Percentiles rank a stretch among this genome's conserved stretches.
phyloP scores from a whole-genome alignment of 1,139 yeast genomes.

The Lodderomyces parapsilosis region DNA sequence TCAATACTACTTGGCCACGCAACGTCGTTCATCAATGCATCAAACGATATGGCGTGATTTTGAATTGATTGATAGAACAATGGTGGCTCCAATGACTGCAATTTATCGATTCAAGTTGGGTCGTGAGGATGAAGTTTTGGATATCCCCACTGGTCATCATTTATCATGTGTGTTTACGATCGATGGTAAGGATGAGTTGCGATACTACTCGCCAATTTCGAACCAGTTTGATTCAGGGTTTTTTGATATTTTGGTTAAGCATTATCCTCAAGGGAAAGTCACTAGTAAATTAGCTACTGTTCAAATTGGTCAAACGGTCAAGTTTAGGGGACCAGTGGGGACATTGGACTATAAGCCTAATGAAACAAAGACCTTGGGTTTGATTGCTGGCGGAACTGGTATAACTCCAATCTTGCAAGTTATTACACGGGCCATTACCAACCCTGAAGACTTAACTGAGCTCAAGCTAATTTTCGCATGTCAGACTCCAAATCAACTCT shows the following conservation, averaged over 20 bases:
- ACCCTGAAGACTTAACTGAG: conserved; percentile 61
- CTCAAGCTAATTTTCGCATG: conserved; percentile 66
- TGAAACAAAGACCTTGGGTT: conserved; percentile 59
- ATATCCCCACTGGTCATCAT: conserved; percentile 74
- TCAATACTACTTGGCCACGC: conserved; percentile 51
- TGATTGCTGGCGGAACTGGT: conserved; percentile 84
- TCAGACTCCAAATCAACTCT: conserved; percentile 69
- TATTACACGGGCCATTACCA: conserved; percentile 59
- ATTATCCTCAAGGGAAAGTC: conserved; percentile 67
- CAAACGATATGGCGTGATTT: conserved; percentile 58
- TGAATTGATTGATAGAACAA: conserved; percentile 70
- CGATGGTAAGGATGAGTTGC: conserved; percentile 59
- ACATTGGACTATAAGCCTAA: conserved; percentile 60
- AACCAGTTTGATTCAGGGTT: conserved; percentile 69
- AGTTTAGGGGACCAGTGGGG: conserved; percentile 79
- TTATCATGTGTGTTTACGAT: conserved; percentile 58
- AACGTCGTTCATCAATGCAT: conserved; percentile 46
- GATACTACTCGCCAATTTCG: conserved; percentile 76
- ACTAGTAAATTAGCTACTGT: conserved; percentile 63
- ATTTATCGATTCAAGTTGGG: conserved; percentile 68
- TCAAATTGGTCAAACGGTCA: conserved; percentile 62
- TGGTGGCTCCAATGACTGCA: conserved; percentile 66
- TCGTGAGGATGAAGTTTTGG: conserved; percentile 58
- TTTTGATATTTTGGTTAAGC: conserved; percentile 72
- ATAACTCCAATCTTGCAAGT: conserved; percentile 78